Conservation (phyloP, 176 grass and related monocot genomes). For the Oropetium thomaeum region DNA sequence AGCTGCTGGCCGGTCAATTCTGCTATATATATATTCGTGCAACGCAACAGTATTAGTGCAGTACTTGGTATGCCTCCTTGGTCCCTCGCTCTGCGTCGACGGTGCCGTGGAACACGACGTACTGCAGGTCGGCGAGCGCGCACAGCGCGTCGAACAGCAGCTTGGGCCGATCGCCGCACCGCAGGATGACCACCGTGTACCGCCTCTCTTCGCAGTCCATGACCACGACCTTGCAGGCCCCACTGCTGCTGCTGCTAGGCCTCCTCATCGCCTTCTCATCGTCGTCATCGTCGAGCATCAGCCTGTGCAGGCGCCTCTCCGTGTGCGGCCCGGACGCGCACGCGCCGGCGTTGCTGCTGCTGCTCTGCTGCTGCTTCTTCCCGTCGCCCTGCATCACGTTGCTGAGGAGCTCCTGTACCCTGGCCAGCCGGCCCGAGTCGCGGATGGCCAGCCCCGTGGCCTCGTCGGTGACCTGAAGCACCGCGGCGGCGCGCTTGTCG, state of each 20-base stretch:
- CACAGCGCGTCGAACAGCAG: slow-evolving; percentile 72
- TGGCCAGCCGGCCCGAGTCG: slow-evolving; percentile 31
- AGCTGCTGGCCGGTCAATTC: too few relatives aligned
- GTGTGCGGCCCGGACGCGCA: slow-evolving; percentile 18
- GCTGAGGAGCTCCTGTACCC: slow-evolving; percentile 36
- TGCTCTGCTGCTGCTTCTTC: background rate
- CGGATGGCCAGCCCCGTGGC: slow-evolving; percentile 27
- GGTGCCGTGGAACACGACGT: slow-evolving; percentile 71
- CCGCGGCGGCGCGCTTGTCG: slow-evolving; percentile 41
- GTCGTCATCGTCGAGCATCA: slow-evolving; percentile 41
- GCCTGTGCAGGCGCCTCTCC: slow-evolving; percentile 56
- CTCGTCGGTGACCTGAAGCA: slow-evolving; percentile 53
- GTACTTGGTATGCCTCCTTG: slow-evolving; percentile 67
- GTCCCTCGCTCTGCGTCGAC: slow-evolving; percentile 40
- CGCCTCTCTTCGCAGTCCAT: slow-evolving; percentile 51
- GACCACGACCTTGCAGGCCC: slow-evolving; percentile 10
- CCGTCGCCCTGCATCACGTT: slow-evolving; percentile 45
- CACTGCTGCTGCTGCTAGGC: too few relatives aligned
- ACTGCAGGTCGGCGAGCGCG: slow-evolving; percentile 55
- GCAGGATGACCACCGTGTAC: slow-evolving; percentile 59
- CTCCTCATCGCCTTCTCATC: too few relatives aligned
- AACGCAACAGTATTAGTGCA: too few relatives aligned
- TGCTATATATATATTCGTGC: too few relatives aligned
- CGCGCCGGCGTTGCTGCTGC: background rate
- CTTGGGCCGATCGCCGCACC: slow-evolving; percentile 52